Percentiles rank a stretch among this genome's conserved stretches.
Conservation (phyloP, 768 basidiomycete genomes). For the Termitomyces eurrhizus region DNA sequence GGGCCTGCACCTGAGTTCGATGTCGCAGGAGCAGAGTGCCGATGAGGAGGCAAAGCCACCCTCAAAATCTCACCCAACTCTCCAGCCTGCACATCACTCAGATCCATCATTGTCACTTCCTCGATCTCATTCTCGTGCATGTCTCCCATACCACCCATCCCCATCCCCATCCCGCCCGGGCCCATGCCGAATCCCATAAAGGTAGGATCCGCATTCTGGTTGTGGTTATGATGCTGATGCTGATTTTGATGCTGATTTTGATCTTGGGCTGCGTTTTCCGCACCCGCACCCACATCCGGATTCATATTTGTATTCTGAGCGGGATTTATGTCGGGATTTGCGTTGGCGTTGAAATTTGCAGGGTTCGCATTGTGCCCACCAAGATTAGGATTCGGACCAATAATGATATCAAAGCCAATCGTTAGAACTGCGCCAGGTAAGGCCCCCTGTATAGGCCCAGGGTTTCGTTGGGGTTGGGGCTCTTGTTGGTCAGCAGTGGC, state of each 20-base stretch:
- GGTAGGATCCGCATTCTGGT: not conserved
- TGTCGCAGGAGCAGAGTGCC: not conserved
- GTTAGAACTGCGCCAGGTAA: not conserved
- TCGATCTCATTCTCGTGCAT: slow-evolving; percentile 1
- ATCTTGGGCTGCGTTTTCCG: not conserved
- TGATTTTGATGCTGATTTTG: not conserved
- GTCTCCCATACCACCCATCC: not conserved
- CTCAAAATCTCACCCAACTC: not conserved
- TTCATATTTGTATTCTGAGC: not conserved
- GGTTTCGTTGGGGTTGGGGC: not conserved
- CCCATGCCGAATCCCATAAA: not conserved
- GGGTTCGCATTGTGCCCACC: not conserved
- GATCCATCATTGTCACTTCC: slow-evolving; percentile 3
- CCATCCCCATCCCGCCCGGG: not conserved
- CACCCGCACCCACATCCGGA: not conserved
- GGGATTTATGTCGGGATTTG: not conserved
- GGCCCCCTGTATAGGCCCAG: not conserved
- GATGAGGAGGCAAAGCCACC: not conserved
- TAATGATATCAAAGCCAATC: slow-evolving; percentile 7
- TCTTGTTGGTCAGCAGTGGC: not conserved
- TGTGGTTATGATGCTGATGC: not conserved
- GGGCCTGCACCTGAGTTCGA: not conserved
- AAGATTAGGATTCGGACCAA: not conserved
- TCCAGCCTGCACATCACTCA: not conserved
- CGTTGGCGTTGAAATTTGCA: not conserved